These are phyloP conservation scores for Corylus heterophylla DNA, from an alignment of 306 rosid genomes.

Conservation along the genomic window DNA sequence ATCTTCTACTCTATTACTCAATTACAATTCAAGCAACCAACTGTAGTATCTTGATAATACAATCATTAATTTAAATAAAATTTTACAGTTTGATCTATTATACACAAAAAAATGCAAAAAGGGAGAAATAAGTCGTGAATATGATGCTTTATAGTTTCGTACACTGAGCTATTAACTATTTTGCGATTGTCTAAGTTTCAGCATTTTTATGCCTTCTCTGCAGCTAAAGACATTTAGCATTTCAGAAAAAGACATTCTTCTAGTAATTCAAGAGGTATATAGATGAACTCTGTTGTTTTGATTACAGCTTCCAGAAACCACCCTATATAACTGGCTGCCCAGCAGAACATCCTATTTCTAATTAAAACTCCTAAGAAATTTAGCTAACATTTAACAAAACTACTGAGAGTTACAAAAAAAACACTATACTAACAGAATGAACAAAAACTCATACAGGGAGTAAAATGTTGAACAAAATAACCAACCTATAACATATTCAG, in stretches of 20 bases:
- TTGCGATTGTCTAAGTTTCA: neutral
- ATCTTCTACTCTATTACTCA: neutral
- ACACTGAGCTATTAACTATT: neutral
- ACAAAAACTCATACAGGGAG: neutral
- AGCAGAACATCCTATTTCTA: neutral
- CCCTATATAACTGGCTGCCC: neutral
- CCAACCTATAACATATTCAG: neutral
- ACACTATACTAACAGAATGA: neutral
- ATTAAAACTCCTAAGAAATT: neutral
- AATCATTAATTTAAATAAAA: neutral
- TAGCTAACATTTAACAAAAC: neutral
- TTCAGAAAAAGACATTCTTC: neutral
- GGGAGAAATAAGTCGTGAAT: neutral
- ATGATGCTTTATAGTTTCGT: neutral
- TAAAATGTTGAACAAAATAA: neutral
- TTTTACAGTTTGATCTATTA: neutral
- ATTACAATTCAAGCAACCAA: neutral
- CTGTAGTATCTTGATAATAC: neutral
- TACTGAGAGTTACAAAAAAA: neutral
- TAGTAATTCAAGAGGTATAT: neutral
- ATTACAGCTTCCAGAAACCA: neutral
- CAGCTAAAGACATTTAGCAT: neutral
- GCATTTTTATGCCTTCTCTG: neutral
- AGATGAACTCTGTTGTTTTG: neutral
- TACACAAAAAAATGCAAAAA: neutral